Evolutionary conservation across 1,139 yeast species (phyloP).

Genomic region (Schwanniomyces etchellsii): DNA sequence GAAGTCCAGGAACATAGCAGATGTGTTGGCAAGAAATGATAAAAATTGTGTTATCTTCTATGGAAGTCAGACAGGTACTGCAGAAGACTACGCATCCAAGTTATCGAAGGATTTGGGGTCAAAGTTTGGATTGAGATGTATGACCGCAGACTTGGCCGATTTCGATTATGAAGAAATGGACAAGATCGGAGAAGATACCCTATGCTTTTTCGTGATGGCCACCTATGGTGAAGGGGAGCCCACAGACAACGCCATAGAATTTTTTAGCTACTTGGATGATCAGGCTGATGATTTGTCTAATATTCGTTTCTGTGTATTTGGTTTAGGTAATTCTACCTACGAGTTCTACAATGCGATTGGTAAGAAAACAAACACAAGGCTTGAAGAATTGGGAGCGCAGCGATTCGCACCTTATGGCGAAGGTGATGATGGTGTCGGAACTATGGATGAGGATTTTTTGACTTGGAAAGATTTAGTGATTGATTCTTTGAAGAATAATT

Average conservation of each 20-base stretch:
- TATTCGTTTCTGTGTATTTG: conserved; percentile 71
- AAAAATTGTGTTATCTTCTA: conserved; percentile 80
- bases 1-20: conserved; percentile 56
- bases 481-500: conserved; percentile 58
- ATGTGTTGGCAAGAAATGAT: conserved; percentile 53
- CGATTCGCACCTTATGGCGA: conserved; percentile 71
- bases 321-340: conserved; percentile 90
- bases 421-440: conserved; percentile 94
- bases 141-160: conserved; percentile 87
- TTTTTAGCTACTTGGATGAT: conserved; percentile 54
- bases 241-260: conserved; percentile 84
- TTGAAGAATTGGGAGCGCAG: conserved; percentile 64
- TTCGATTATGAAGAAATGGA: conserved; percentile 71
- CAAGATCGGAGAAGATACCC: conserved; percentile 43
- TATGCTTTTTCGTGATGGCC: conserved; percentile 75
- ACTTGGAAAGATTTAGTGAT: conserved; percentile 84
- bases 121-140: conserved; percentile 73
- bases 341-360: conserved; percentile 88
- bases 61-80: conserved; percentile 99
- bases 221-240: conserved; percentile 99
- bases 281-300: conserved; percentile 60
- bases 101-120: conserved; percentile 84
- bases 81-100: conserved; percentile 93
- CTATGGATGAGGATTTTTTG: conserved; percentile 91
- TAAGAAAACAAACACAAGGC: conserved; percentile 40